A percentile compares a stretch with the other conserved stretches of the same genome.
phyloP scores from a whole-genome alignment of 2,329 filamentous ascomycete genomes.

The Aciculosporium take region DNA sequence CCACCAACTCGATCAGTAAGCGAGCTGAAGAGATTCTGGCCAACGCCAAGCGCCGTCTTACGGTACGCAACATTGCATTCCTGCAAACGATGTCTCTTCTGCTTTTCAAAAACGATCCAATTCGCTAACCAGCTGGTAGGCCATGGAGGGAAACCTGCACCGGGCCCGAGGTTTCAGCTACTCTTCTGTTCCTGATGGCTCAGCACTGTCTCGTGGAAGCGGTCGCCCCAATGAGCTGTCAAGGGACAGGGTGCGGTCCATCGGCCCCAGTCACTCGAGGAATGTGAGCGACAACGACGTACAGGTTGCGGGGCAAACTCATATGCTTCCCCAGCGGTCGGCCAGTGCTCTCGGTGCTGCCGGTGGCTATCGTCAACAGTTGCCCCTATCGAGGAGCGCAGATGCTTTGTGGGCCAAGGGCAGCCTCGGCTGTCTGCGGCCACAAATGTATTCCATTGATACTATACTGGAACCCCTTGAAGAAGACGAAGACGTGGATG shows the following conservation, averaged over 20 bases:
- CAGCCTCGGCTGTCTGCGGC: conserved; percentile 16
- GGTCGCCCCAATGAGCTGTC: conserved; percentile 14
- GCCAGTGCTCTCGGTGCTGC: conserved; percentile 49
- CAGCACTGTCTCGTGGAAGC: conserved; percentile 33
- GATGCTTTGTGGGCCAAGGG: conserved; percentile 24
- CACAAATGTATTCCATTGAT: conserved; percentile 27
- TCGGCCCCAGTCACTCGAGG: conserved; percentile 13
- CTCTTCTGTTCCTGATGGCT: conserved; percentile 29
- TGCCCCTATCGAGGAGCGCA: conserved; percentile 28
- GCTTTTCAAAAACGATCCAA: not conserved
- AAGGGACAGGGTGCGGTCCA: conserved; percentile 9
- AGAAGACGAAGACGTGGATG: conserved; percentile 29
- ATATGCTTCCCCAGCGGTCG: conserved; percentile 36
- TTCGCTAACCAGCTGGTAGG: conserved; percentile 32
- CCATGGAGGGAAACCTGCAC: conserved; percentile 83
- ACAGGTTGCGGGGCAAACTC: conserved; percentile 14
- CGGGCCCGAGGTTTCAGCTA: conserved; percentile 55
- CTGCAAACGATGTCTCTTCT: not conserved
- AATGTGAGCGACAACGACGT: conserved; percentile 20
- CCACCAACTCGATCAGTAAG: conserved; percentile 62
- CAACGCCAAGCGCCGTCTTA: conserved; percentile 80
- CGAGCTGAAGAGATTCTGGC: conserved; percentile 82
- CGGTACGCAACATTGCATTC: conserved; percentile 42
- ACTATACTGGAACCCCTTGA: conserved; percentile 35
- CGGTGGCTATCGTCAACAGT: conserved; percentile 40